A percentile compares a stretch with the other conserved stretches of the same genome.
These are phyloP conservation scores for Leishmania aethiopica DNA, from an alignment of 208 protist genomes.

Conservation along the genomic window DNA sequence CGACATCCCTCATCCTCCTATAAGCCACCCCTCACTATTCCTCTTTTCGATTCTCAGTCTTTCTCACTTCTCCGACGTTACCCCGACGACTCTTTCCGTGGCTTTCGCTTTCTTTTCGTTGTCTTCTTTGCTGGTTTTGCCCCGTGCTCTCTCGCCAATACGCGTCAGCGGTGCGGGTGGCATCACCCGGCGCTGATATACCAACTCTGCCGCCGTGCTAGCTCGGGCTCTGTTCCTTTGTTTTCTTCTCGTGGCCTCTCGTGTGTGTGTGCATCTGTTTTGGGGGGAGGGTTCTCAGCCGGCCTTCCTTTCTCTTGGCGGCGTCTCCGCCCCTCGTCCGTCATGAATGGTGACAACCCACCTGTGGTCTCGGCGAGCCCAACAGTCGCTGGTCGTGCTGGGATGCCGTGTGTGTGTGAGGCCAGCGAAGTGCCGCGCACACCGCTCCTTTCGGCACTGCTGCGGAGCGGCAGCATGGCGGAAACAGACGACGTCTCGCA, in stretches of 20 bases:
- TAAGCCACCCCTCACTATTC: background rate
- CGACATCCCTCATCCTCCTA: background rate
- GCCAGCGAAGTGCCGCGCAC: background rate
- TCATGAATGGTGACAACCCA: background rate
- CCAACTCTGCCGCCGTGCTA: background rate
- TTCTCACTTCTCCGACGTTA: background rate
- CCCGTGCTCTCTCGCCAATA: no score
- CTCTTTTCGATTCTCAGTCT: background rate
- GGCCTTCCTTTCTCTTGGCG: background rate
- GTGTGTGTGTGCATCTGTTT: background rate
- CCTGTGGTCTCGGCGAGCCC: background rate
- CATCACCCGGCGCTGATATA: background rate
- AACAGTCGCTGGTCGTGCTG: background rate
- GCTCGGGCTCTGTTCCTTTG: background rate
- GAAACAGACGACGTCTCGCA: background rate
- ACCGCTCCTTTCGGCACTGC: background rate
- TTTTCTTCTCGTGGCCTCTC: background rate
- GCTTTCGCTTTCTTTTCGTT: background rate
- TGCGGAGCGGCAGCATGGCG: background rate
- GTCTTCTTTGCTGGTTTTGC: background rate
- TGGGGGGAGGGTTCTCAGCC: background rate
- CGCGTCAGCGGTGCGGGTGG: background rate
- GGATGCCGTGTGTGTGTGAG: background rate
- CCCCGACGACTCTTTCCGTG: background rate
- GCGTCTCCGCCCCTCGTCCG: background rate